These are phyloP conservation scores for Pseudogymnoascus sp. DNA, from an alignment of 2,329 filamentous ascomycete genomes.

Conservation along the genomic window DNA sequence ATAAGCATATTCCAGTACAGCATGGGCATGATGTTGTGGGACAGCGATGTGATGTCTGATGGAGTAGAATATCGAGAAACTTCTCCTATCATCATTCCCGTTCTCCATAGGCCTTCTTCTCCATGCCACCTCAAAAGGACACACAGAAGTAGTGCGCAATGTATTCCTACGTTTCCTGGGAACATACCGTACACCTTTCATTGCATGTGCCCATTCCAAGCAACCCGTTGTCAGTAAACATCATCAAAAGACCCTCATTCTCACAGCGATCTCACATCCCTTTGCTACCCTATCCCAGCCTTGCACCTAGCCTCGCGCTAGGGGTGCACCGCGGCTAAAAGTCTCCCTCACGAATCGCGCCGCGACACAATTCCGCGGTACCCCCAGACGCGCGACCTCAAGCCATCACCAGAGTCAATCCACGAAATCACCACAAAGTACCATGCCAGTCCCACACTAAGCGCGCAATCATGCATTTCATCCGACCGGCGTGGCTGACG, in stretches of 20 bases:
- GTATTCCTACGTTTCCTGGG: neutral
- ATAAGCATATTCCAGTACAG: neutral
- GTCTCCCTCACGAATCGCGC: neutral
- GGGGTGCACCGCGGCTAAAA: neutral
- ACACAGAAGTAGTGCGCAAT: neutral
- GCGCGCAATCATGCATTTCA: constrained; percentile 61
- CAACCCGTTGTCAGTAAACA: neutral
- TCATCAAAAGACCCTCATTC: neutral
- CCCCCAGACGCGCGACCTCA: neutral
- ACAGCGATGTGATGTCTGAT: neutral
- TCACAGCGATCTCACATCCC: neutral
- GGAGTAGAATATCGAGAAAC: neutral
- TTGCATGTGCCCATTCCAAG: neutral
- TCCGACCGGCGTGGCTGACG: constrained; percentile 92
- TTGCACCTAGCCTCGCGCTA: neutral
- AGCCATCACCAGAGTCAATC: neutral
- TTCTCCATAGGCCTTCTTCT: neutral
- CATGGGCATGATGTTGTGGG: neutral
- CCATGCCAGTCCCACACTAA: neutral
- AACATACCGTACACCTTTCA: neutral
- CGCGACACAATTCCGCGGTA: neutral
- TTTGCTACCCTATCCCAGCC: neutral
- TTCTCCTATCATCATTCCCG: neutral
- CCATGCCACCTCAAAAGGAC: neutral
- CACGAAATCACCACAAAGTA: neutral